Conservation (phyloP, 768 basidiomycete species). For the Suillus luteus region DNA sequence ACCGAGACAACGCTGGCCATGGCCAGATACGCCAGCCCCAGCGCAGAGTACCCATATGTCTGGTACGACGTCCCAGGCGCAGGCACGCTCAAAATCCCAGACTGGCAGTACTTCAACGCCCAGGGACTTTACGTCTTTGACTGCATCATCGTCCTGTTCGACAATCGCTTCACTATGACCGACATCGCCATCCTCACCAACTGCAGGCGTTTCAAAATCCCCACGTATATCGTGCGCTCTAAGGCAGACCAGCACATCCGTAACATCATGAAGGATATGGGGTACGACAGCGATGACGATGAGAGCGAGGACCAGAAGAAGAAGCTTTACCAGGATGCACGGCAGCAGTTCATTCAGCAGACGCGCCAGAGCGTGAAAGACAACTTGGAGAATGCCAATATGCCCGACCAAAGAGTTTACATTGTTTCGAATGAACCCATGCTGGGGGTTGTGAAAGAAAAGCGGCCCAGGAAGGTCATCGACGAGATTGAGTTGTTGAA, state of each 20-base stretch:
- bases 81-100: conserved; percentile 36
- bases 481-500: conserved; percentile 31
- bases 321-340: conserved; percentile 26
- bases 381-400: conserved; percentile 26
- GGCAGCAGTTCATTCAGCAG: conserved; percentile 30
- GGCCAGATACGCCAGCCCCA: conserved; percentile 32
- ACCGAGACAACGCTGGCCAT: conserved; percentile 36
- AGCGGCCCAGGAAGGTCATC: conserved; percentile 28
- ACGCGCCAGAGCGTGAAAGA: conserved; percentile 28
- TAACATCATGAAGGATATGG: conserved; percentile 25
- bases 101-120: conserved; percentile 42
- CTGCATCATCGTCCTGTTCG: conserved; percentile 37
- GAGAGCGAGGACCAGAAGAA: conserved; percentile 16
- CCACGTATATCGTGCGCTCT: conserved; percentile 34
- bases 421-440: conserved; percentile 29
- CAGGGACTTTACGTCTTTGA: conserved; percentile 42
- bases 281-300: conserved; percentile 29
- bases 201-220: conserved; percentile 36
- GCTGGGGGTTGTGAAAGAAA: conserved; percentile 29
- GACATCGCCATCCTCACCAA: conserved; percentile 38
- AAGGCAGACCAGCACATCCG: conserved; percentile 23
- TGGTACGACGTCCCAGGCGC: conserved; percentile 44
- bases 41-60: conserved; percentile 23
- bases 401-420: conserved; percentile 34
- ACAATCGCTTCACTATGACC: conserved; percentile 37